Evolutionary conservation across 164 flowering plant species (phyloP), one percentile per base, ranked within the genome.

Genomic region (Brasenia schreberi): DNA sequence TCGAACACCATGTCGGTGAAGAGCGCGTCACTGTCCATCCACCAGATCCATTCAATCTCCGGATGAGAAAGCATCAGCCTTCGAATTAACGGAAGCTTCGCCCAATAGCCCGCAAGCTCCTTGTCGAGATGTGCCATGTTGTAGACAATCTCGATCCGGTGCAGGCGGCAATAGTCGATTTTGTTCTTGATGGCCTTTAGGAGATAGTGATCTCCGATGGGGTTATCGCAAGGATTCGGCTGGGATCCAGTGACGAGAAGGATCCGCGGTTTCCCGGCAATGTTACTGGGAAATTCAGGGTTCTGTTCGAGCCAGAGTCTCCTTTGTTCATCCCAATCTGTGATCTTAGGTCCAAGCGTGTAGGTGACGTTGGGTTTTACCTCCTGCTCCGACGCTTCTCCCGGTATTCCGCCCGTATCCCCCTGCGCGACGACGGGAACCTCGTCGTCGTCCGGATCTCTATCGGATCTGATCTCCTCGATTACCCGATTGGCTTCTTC

Each of bases 1-100:
- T 92, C 86, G 66, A 92, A 92, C 42, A 82, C 87, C 96, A 92
- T 87, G 70, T 92, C 98, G 2, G 98, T 92, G 66, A 92, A 90
- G 72, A 90, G 68, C 0, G 98, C 98, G 78, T 92, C 98, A 70
- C 96, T 90, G 66, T 92, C 98, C 90, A 92, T 87, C 98, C 98
- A 92, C 98, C 98, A 88, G 67, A 92, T 81, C 96, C 98, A 92
- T 76, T 92, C 96, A 1, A 88, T 83, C 42, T 92, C 96, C 0
- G 98, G 98, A 64, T 92, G 97, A 0, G 89, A 82, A 64, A 92
- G 66, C 94, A 92, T 88, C 64, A 90, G 69, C 66, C 82, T 69
- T 66, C 96, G 72, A 59, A 92, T 71, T 85, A 90, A 67, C 0
- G 96, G 96, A 64, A 92, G 70, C 69, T 92, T 92, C 4, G 97